Evolutionary conservation across 2,329 filamentous ascomycete species (phyloP).

Genomic region (Alternaria arborescens): DNA sequence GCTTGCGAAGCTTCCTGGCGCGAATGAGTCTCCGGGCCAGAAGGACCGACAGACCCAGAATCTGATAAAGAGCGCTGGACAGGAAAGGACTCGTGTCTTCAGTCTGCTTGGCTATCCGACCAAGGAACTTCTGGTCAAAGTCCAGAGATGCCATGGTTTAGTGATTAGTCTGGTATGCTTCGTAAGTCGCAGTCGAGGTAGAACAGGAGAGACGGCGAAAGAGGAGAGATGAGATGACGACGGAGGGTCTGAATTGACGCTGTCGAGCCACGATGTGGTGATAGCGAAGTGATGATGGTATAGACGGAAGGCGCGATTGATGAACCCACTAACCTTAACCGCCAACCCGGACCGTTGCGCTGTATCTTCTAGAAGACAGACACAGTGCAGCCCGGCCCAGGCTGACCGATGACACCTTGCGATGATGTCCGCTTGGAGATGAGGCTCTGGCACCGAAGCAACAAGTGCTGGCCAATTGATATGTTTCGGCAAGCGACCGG

Average conservation of each 20-base stretch:
- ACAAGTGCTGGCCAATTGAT: slow-evolving; percentile 45
- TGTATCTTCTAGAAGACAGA: slow-evolving; percentile 41
- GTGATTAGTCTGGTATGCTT: slow-evolving; percentile 7
- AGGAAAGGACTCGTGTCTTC: slow-evolving; percentile 80
- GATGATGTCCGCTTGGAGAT: slow-evolving; percentile 36
- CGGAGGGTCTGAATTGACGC: background rate
- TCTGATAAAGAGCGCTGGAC: slow-evolving; percentile 84
- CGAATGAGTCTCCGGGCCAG: slow-evolving; percentile 83
- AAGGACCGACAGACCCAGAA: slow-evolving; percentile 88
- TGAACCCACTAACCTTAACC: slow-evolving; percentile 40
- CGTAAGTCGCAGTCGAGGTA: slow-evolving; percentile 12
- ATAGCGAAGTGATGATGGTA: background rate
- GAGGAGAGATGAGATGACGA: background rate
- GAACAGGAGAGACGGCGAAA: background rate
- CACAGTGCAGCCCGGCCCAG: slow-evolving; percentile 45
- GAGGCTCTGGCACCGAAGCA: slow-evolving; percentile 35
- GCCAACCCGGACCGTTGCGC: slow-evolving; percentile 44
- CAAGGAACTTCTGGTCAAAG: slow-evolving; percentile 97
- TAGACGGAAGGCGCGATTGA: background rate
- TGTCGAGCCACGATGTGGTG: background rate
- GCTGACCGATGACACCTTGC: slow-evolving; percentile 41
- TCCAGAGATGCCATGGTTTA: slow-evolving; percentile 88
- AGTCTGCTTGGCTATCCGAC: slow-evolving; percentile 83
- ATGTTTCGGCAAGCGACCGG: slow-evolving; percentile 30
- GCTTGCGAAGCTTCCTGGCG: slow-evolving; percentile 81